These are phyloP conservation scores for Biscogniauxia mediterranea DNA, from an alignment of 2,329 filamentous ascomycete genomes.

Conservation along the genomic window DNA sequence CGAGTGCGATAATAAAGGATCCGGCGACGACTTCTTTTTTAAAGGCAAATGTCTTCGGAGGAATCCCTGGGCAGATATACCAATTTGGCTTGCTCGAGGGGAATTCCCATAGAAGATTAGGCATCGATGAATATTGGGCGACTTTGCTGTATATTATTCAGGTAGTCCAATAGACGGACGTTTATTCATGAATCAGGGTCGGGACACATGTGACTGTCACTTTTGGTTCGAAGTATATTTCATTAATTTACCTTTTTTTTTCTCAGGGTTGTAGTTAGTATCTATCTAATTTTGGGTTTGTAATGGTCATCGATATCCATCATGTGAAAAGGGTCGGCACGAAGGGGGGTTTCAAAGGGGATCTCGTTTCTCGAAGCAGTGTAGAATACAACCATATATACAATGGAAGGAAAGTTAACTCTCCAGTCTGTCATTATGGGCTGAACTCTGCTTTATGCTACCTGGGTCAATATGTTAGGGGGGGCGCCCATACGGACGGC, in stretches of 20 bases:
- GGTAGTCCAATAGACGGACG: constrained; percentile 32
- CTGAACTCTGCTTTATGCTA: no score
- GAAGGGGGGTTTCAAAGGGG: no score
- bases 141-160: constrained; percentile 37
- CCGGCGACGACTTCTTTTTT: constrained; percentile 14
- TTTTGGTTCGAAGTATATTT: background rate
- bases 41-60: constrained; percentile 11
- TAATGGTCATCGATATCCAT: background rate
- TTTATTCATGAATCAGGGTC: constrained; percentile 19
- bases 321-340: background rate
- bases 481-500: no score
- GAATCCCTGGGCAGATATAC: constrained; percentile 21
- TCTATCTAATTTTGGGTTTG: background rate
- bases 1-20: constrained; percentile 29
- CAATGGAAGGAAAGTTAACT: no score
- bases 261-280: constrained; percentile 11
- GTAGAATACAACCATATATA: no score
- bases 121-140: constrained; percentile 25
- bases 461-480: no score
- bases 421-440: no score
- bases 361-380: no score
- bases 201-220: background rate
- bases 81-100: constrained; percentile 21
- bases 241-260: constrained; percentile 3
- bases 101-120: constrained; percentile 27